phyloP scores from a whole-genome alignment of 2,329 filamentous ascomycete genomes.

The Hymenoscyphus fructigenus region DNA sequence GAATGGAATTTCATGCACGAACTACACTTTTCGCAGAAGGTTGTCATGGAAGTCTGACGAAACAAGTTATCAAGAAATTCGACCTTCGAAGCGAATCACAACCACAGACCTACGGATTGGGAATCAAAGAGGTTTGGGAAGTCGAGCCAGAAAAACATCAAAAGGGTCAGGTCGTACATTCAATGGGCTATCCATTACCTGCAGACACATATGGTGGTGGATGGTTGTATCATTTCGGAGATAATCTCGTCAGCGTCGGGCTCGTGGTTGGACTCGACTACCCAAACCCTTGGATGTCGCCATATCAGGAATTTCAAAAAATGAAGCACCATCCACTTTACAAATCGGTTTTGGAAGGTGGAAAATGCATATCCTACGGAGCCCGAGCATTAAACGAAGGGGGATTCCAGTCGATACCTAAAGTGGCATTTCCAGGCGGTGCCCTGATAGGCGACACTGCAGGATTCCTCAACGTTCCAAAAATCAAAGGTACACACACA shows the following conservation, averaged over 20 bases:
- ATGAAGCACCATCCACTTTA: constrained; percentile 98
- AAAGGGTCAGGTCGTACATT: constrained; percentile 81
- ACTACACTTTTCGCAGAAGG: constrained; percentile 92
- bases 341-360: constrained; percentile 81
- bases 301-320: constrained; percentile 96
- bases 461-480: constrained; percentile 95
- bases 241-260: constrained; percentile 91
- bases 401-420: constrained; percentile 96
- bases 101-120: constrained; percentile 92
- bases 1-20: constrained; percentile 96
- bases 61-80: constrained; percentile 93
- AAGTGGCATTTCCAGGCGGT: constrained; percentile 93
- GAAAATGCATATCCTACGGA: constrained; percentile 96
- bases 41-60: constrained; percentile 91
- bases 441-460: constrained; percentile 95
- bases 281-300: constrained; percentile 92
- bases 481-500: constrained; percentile 97
- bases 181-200: constrained; percentile 88
- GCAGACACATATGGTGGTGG: constrained; percentile 91
- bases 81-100: constrained; percentile 86
- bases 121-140: constrained; percentile 97
- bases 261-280: constrained; percentile 94
- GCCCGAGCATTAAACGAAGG: constrained; percentile 90
- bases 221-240: constrained; percentile 99
- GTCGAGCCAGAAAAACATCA: constrained; percentile 89